Percentiles rank a stretch among this genome's conserved stretches.
Evolutionary conservation across 2,329 filamentous ascomycete species (phyloP).

Genomic region (Microdochium trichocladiopsis): DNA sequence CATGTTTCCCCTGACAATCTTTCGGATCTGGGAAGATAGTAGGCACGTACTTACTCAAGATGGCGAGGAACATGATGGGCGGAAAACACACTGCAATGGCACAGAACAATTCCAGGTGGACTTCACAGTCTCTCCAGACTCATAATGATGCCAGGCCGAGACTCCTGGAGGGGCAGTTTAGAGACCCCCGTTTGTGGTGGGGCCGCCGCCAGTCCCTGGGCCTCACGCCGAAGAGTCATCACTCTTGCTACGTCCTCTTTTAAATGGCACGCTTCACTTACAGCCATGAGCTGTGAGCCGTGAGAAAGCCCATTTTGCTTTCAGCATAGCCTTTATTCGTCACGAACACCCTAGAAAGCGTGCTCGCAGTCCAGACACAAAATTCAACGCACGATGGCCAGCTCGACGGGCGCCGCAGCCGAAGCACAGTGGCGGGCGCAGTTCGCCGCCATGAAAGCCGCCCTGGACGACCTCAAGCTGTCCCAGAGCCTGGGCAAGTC

Average conservation of each 20-base stretch:
- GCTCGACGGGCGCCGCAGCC: slow-evolving; percentile 15
- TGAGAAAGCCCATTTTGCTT: not conserved
- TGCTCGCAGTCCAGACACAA: too few relatives aligned
- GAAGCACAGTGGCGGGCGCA: slow-evolving; percentile 75
- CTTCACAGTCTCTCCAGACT: not conserved
- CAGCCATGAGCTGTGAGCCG: slow-evolving; percentile 10
- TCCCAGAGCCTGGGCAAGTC: slow-evolving; percentile 30
- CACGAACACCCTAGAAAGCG: too few relatives aligned
- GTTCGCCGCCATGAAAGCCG: slow-evolving; percentile 77
- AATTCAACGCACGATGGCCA: not conserved
- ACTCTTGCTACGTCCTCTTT: not conserved
- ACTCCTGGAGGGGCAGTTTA: too few relatives aligned
- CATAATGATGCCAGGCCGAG: not conserved
- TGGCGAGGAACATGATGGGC: too few relatives aligned
- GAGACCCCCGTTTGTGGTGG: not conserved
- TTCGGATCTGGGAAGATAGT: too few relatives aligned
- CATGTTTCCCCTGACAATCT: too few relatives aligned
- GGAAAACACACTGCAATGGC: too few relatives aligned
- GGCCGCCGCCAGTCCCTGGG: not conserved
- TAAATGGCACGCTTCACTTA: not conserved
- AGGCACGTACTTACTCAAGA: too few relatives aligned
- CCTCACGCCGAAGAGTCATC: slow-evolving; percentile 7
- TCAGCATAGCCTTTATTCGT: too few relatives aligned
- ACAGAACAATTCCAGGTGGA: too few relatives aligned
- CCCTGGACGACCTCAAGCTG: slow-evolving; percentile 66